phyloP scores from a whole-genome alignment of 2,329 filamentous ascomycete genomes.

The Fusarium hainanense region DNA sequence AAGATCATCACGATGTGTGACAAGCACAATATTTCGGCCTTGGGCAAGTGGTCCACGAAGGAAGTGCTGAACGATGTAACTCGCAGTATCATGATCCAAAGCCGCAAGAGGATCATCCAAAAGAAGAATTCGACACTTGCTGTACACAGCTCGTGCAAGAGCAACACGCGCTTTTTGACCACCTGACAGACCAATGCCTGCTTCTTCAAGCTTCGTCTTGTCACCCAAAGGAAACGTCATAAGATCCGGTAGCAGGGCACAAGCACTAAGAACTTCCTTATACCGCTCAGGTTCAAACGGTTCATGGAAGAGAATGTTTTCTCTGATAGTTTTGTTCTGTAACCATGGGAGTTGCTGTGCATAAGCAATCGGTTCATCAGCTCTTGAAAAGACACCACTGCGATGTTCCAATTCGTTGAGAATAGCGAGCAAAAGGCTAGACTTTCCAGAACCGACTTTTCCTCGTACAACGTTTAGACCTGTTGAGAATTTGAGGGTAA shows the following conservation, averaged over 20 bases:
- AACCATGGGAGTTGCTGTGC: conserved; percentile 72
- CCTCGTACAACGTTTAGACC: conserved; percentile 68
- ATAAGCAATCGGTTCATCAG: conserved; percentile 64
- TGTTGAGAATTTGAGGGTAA: conserved; percentile 59
- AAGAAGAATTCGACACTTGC: conserved; percentile 65
- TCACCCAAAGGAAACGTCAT: conserved; percentile 67
- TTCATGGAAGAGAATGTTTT: conserved; percentile 73
- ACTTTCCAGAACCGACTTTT: conserved; percentile 71
- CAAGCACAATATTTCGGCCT: conserved; percentile 78
- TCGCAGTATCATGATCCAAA: conserved; percentile 71
- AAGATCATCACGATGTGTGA: conserved; percentile 83
- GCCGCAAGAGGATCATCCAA: conserved; percentile 73
- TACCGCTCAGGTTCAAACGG: conserved; percentile 66
- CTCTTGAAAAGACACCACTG: conserved; percentile 60
- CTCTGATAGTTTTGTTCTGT: conserved; percentile 72
- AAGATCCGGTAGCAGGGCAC: conserved; percentile 67
- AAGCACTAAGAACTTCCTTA: conserved; percentile 69
- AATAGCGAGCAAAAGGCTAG: conserved; percentile 68
- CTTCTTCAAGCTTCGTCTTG: conserved; percentile 69
- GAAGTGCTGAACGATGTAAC: conserved; percentile 69
- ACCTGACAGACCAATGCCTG: conserved; percentile 71
- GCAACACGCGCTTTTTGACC: conserved; percentile 73
- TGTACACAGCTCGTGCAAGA: conserved; percentile 71
- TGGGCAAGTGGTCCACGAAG: conserved; percentile 70
- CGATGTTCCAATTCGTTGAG: conserved; percentile 75